A percentile compares a stretch with the other conserved stretches of the same genome.
These are phyloP conservation scores for Cordyceps militaris DNA, from an alignment of 2,329 filamentous ascomycete genomes.

Conservation along the genomic window DNA sequence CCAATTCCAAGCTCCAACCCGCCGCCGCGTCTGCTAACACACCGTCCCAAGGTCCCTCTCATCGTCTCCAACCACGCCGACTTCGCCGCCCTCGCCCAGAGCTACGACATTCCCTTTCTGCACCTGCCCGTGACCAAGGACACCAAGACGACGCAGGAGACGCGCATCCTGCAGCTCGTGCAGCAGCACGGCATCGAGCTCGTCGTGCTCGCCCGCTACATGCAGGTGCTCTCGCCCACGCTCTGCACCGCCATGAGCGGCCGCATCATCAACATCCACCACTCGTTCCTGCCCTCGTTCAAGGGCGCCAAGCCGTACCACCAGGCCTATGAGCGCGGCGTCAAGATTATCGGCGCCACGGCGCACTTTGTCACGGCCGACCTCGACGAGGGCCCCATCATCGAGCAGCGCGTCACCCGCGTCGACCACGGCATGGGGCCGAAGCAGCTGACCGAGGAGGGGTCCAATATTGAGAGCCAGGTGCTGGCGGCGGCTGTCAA, in stretches of 20 bases:
- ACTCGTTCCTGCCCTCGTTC: constrained; percentile 79
- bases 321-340: constrained; percentile 77
- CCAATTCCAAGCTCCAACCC: background rate
- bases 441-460: constrained; percentile 70
- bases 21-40: background rate
- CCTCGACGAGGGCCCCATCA: constrained; percentile 80
- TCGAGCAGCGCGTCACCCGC: constrained; percentile 72
- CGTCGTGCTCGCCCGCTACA: constrained; percentile 76
- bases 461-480: constrained; percentile 77
- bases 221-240: constrained; percentile 73
- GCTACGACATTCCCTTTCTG: constrained; percentile 72
- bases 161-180: constrained; percentile 63
- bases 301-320: constrained; percentile 87
- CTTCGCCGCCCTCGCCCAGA: constrained; percentile 58
- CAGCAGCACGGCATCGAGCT: constrained; percentile 64
- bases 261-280: constrained; percentile 88
- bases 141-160: constrained; percentile 69
- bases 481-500: constrained; percentile 75
- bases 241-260: constrained; percentile 75
- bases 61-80: constrained; percentile 81
- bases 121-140: constrained; percentile 74
- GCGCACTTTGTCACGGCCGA: constrained; percentile 83
- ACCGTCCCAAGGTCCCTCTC: constrained; percentile 48
- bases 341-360: constrained; percentile 83
- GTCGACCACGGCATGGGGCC: constrained; percentile 72